Evolutionary conservation across 2,329 filamentous ascomycete genomes (phyloP).

Genomic region (Sordariomycetes sp.): DNA sequence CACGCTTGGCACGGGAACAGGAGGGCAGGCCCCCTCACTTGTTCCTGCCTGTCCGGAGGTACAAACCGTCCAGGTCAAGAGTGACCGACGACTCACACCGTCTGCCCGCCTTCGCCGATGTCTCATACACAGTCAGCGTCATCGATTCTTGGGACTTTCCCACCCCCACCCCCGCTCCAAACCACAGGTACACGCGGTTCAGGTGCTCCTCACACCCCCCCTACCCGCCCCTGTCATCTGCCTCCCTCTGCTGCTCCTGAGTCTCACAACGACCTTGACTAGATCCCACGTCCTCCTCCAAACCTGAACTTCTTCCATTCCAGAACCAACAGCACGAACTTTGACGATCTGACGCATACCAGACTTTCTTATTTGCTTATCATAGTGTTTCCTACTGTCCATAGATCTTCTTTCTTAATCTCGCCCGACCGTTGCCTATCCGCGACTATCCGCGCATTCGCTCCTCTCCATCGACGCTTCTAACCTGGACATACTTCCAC

Average conservation of each 20-base stretch:
- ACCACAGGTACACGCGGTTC: no score
- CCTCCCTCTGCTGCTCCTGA: neutral
- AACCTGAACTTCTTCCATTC: neutral
- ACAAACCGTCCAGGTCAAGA: neutral
- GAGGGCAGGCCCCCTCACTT: no score
- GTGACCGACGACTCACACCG: neutral
- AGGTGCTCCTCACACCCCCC: neutral
- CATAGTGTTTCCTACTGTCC: neutral
- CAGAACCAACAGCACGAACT: neutral
- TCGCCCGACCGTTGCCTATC: neutral
- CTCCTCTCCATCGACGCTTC: neutral
- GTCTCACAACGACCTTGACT: neutral
- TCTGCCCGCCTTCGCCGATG: neutral
- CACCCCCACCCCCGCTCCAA: neutral
- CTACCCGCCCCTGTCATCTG: neutral
- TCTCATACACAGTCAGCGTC: slow-evolving; percentile 1
- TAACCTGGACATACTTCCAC: neutral
- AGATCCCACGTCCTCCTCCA: neutral
- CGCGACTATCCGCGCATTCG: neutral
- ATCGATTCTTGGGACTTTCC: neutral
- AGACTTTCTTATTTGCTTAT: neutral
- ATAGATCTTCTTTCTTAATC: neutral
- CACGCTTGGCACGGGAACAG: no score
- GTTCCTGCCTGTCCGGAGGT: no score
- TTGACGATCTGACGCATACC: neutral